Evolutionary conservation across 495 filamentous ascomycete species (phyloP).

Genomic region (Penicillium angulare): DNA sequence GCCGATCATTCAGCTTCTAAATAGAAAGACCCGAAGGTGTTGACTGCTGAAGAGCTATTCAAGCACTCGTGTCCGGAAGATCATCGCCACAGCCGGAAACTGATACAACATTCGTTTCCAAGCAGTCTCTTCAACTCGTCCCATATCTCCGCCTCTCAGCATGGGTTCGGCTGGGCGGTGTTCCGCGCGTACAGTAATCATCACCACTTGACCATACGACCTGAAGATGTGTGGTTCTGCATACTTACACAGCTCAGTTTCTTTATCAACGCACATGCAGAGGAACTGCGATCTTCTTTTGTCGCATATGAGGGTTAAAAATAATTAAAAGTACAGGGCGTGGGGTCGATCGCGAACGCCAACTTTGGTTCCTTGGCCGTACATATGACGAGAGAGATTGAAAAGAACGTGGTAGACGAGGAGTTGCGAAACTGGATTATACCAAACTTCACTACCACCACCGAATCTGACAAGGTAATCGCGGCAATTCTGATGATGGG

Average conservation of each 20-base stretch:
- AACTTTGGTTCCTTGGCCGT: conserved; percentile 23
- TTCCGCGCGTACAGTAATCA: conserved; percentile 56
- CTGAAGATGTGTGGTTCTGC: conserved; percentile 61
- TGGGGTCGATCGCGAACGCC: conserved; percentile 10
- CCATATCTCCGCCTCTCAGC: conserved; percentile 32
- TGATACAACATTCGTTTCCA: not conserved
- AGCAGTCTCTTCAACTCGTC: not conserved
- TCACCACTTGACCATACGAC: conserved; percentile 54
- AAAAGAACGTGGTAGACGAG: conserved; percentile 35
- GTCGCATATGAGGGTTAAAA: conserved; percentile 45
- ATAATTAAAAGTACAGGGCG: conserved; percentile 29
- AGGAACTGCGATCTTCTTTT: conserved; percentile 42
- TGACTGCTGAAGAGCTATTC: too few relatives aligned
- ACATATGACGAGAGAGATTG: conserved; percentile 27
- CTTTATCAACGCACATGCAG: conserved; percentile 50
- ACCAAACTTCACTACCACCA: conserved; percentile 43
- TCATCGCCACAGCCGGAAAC: not conserved
- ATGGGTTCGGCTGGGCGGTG: conserved; percentile 52
- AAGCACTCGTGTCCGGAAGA: too few relatives aligned
- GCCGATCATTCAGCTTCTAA: too few relatives aligned
- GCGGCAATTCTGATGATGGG: conserved; percentile 43
- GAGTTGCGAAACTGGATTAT: conserved; percentile 39
- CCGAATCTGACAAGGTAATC: conserved; percentile 27
- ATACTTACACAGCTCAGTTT: conserved; percentile 55
- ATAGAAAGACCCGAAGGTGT: too few relatives aligned